Evolutionary conservation across 345 rosid genomes (phyloP).

Genomic region (Eucalyptus tenuipes): DNA sequence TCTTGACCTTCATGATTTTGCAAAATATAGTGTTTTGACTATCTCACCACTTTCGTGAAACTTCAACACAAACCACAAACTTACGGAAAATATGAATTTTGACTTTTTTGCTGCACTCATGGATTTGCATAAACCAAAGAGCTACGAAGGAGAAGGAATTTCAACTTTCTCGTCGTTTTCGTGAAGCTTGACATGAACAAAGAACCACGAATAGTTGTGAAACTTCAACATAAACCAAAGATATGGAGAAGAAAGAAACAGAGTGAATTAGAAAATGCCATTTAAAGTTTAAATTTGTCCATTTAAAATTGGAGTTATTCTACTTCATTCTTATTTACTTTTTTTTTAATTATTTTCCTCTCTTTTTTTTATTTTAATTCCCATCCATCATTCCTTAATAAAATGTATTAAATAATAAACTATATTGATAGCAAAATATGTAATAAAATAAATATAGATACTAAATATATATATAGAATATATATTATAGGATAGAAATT

Average conservation of each 20-base stretch:
- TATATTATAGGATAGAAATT: too few species aligned
- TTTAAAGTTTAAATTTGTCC: neutral
- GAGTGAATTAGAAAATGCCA: neutral
- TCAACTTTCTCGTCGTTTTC: too few species aligned
- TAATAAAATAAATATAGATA: too few species aligned
- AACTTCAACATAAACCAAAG: neutral
- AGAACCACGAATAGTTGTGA: neutral
- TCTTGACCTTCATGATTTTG: too few species aligned
- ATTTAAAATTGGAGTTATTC: neutral
- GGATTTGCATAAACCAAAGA: neutral
- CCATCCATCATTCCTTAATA: too few species aligned
- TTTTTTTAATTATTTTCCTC: neutral
- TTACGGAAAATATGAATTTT: too few species aligned
- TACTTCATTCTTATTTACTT: neutral
- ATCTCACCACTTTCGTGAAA: too few species aligned
- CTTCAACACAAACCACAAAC: neutral
- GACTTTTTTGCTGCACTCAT: neutral
- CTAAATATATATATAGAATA: too few species aligned
- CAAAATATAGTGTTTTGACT: too few species aligned
- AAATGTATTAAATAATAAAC: too few species aligned
- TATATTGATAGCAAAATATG: too few species aligned
- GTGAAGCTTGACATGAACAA: neutral
- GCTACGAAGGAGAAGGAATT: neutral
- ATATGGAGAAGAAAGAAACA: neutral
- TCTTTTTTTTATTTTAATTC: too few species aligned